Percentiles rank a stretch among this genome's conserved stretches.
Evolutionary conservation across 1,284 basidiomycete species (phyloP).

Genomic region (Apiotrichum brassicae): DNA sequence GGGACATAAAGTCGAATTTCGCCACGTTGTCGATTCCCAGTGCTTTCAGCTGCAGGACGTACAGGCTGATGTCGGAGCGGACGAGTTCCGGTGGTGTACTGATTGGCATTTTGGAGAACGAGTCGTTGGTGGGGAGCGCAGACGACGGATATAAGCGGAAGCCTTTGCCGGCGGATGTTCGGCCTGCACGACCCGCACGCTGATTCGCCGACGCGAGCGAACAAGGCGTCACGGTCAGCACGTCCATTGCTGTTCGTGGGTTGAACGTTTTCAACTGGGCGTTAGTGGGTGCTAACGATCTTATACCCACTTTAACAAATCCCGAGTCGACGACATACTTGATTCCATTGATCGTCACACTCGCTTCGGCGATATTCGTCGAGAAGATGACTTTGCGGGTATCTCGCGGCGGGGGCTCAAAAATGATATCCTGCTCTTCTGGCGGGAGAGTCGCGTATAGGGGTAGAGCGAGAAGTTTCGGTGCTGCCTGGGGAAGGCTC

Average conservation of each 20-base stretch:
- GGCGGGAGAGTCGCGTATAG: conserved; percentile 82
- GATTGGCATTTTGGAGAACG: conserved; percentile 47
- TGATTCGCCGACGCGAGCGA: conserved; percentile 80
- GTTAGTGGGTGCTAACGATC: background rate
- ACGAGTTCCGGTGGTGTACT: conserved; percentile 83
- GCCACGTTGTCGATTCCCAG: conserved; percentile 85
- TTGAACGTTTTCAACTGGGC: conserved; percentile 73
- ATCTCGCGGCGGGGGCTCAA: conserved; percentile 65
- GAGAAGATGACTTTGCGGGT: conserved; percentile 84
- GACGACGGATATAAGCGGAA: conserved; percentile 81
- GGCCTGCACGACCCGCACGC: conserved; percentile 81
- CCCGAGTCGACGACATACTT: conserved; percentile 93
- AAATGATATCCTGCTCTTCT: conserved; percentile 78
- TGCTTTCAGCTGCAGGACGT: conserved; percentile 86
- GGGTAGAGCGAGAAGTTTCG: conserved; percentile 62
- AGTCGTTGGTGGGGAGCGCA: conserved; percentile 54
- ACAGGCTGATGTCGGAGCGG: conserved; percentile 77
- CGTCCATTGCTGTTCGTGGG: conserved; percentile 71
- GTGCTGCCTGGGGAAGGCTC: conserved; percentile 62
- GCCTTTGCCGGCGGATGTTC: conserved; percentile 83
- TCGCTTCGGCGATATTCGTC: conserved; percentile 96
- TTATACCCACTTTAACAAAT: conserved; percentile 71
- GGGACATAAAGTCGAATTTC: conserved; percentile 81
- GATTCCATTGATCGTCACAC: conserved; percentile 92
- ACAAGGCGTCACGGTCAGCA: conserved; percentile 69